phyloP scores from a whole-genome alignment of 441 rosid genomes.

The Corymbia calophylla region DNA sequence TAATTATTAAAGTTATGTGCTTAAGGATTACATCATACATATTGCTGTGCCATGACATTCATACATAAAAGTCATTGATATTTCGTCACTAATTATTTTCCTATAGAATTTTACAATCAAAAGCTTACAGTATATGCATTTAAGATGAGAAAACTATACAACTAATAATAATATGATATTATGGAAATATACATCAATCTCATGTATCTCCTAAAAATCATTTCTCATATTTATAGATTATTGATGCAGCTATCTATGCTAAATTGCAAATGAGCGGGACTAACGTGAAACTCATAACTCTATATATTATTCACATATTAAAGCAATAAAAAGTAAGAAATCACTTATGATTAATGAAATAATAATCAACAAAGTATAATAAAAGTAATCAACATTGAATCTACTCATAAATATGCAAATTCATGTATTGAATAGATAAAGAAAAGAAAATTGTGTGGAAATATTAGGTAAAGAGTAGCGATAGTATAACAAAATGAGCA shows the following conservation, averaged over 20 bases:
- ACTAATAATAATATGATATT: background rate
- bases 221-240: background rate
- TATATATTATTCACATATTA: background rate
- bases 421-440: background rate
- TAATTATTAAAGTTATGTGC: no score
- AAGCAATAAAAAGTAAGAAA: background rate
- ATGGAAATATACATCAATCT: background rate
- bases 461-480: background rate
- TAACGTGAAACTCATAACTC: background rate
- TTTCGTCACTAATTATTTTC: background rate
- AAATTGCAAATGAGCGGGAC: background rate
- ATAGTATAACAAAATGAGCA: background rate
- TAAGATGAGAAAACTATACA: background rate
- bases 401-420: background rate
- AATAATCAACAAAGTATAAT: background rate
- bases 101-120: background rate
- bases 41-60: background rate
- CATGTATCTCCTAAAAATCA: background rate
- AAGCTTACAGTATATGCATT: background rate
- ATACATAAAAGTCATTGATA: background rate
- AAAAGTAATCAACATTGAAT: background rate
- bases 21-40: no score
- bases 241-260: background rate
- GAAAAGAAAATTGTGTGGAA: background rate
- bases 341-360: background rate